Evolutionary conservation across 2,329 filamentous ascomycete genomes (phyloP), one percentile per base, ranked within the genome.

Genomic region (Achaetomium macrosporum): DNA sequence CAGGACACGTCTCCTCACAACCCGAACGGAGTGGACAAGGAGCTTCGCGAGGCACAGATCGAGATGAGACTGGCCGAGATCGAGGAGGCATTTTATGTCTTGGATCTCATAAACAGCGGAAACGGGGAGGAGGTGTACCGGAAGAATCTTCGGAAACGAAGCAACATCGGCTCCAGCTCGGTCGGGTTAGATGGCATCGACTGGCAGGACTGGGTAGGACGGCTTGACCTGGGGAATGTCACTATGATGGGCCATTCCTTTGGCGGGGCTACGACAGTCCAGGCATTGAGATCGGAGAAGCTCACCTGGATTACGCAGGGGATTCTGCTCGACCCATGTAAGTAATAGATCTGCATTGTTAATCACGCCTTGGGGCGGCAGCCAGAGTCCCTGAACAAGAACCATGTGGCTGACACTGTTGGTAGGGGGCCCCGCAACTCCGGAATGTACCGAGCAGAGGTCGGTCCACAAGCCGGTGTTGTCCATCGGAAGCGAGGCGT

Each of bases 191-290:
- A 75, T 3, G 81, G 79, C 1, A 63, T 78, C 35, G 59, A 73
- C 48, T 87, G 82, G 83, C 57, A 65, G 0, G 66, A 70, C 10
- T 87, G 83, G 83, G 73, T 73, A 53, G 69, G 71, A 2, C 69
- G 78, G 2, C 77, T 87, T 54, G 74, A 79, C 50, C 67, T 80
- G 5, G 67, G 76, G 29, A 73, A 79, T 45, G 77, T 84, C 16
- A 86, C 82, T 1, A 73, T 79, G 54, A 78, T 84, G 59, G 83
- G 83, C 0, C 83, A 87, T 62, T 84, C 80, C 1, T 87, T 87
- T 58, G 83, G 83, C 16, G 83, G 81, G 2, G 83, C 83, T 9
- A 85, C 83, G 1, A 75, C 78, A 0, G 74, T 83, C 2, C 81
- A 86, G 61, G 72, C 83, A 5, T 70, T 84, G 33, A 71, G 84